A percentile compares a stretch with the other conserved stretches of the same genome.
Conservation (phyloP, 768 basidiomycete genomes). For the Phlebiopsis flavidoalba region DNA sequence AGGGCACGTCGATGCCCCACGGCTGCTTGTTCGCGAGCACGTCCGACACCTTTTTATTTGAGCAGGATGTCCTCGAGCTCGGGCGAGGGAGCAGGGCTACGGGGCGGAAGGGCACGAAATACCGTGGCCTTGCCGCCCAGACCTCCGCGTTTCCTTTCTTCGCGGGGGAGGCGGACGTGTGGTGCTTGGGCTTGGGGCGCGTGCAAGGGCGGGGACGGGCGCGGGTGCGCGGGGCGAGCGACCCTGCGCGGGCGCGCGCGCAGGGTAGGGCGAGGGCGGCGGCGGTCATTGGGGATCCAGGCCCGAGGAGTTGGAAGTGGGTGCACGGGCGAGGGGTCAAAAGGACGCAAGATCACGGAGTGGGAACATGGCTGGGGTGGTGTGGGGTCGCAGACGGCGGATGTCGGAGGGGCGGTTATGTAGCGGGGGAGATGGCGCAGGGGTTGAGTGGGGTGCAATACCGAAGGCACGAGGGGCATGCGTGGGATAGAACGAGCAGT, state of each 20-base stretch:
- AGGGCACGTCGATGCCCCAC: constrained; percentile 21
- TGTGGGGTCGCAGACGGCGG: background rate
- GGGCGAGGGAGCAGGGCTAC: constrained; percentile 51
- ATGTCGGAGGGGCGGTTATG: no score
- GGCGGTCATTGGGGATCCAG: constrained; percentile 36
- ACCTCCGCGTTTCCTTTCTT: no score
- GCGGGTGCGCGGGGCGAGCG: constrained; percentile 1
- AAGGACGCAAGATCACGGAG: constrained; percentile 37
- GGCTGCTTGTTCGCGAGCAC: constrained; percentile 24
- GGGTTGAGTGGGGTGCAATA: no score
- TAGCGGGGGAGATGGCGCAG: no score
- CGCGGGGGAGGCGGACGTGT: constrained; percentile 8
- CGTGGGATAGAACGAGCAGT: no score
- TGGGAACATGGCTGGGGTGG: background rate
- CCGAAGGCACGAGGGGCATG: no score
- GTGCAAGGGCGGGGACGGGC: background rate
- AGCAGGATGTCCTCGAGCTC: constrained; percentile 42
- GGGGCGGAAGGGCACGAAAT: constrained; percentile 47
- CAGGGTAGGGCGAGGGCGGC: constrained; percentile 43
- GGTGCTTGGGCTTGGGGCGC: constrained; percentile 25
- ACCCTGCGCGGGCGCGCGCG: constrained; percentile 29
- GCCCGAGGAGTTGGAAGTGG: constrained; percentile 41
- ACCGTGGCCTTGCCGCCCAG: constrained; percentile 25
- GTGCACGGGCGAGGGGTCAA: constrained; percentile 53
- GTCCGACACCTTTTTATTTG: constrained; percentile 30